Evolutionary conservation across 768 basidiomycete species (phyloP), one percentile per base, ranked within the genome.

Genomic region (Austroboletus eburneus): DNA sequence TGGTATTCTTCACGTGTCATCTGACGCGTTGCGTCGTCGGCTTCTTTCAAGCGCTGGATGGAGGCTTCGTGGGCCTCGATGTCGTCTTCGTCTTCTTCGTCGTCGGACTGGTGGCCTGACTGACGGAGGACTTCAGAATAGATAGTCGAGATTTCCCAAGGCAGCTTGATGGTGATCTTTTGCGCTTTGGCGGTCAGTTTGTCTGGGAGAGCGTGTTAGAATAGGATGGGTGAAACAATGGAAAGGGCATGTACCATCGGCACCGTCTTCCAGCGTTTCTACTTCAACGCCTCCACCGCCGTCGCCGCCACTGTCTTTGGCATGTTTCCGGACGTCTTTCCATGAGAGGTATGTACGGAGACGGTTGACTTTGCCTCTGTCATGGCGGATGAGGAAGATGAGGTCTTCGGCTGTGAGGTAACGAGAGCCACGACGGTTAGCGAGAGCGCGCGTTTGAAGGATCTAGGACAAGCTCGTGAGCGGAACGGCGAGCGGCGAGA

Each of bases 1-100:
- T 94, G 88, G 64, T 97, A 98, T 58, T 97, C 91, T 63, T 97
- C 94, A 57, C 89, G 78, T 8, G 92, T 94, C 94, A 97, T 98
- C 68, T 91, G 82, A 37, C 90, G 78, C 2, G 94, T 97, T 10
- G 91, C 86, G 52, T 93, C 91, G 67, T 98, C 94, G 3, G 92
- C 91, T 76, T 96, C 93, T 85, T 87, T 86, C 36, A 96, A 70
- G 16, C 93, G 80, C 59, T 85, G 83, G 42, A 94, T 83, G n/a
- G 88, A 92, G 13, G 91, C 92, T 62, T 94, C 91, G 62, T 93
- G 89, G 0, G 94, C 94, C 65, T 96, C 94, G 23, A 93, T 83
- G 56, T 95, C 93, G 55, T 95, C 93, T 54, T 95, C 93, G 57
- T 96, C 94, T 62, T 94, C 92, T 62, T 94, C 92, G 49, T 92